Percentiles rank a stretch among this genome's conserved stretches.
Conservation (phyloP, 305 asterid species). For the Fraxinus platypoda region DNA sequence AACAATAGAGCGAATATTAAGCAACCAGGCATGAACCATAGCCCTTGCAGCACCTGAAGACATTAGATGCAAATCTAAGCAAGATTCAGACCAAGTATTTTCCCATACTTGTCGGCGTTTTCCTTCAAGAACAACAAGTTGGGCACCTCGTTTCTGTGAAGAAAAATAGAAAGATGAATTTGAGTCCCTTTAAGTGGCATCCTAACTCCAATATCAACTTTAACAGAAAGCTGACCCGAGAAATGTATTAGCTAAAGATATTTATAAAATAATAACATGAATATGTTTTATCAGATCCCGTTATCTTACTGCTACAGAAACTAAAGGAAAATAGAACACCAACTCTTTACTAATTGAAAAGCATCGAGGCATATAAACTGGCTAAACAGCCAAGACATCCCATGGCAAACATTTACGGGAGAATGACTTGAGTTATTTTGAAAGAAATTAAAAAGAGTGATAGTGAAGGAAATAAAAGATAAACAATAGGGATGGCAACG, state of each 20-base stretch:
- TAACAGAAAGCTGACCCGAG: not conserved
- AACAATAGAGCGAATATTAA: constrained; percentile 64
- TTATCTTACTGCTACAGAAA: not conserved
- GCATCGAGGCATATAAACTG: not conserved
- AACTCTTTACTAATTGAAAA: not conserved
- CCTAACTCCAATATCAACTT: not conserved
- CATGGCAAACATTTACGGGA: not conserved
- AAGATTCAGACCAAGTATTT: constrained; percentile 70
- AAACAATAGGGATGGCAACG: too few relatives aligned
- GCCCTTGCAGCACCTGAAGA: constrained; percentile 86
- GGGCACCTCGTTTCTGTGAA: constrained; percentile 79
- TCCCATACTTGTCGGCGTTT: constrained; percentile 88
- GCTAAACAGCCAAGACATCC: not conserved
- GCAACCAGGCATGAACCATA: constrained; percentile 69
- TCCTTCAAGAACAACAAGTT: constrained; percentile 86
- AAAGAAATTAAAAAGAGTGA: not conserved
- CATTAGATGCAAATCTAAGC: constrained; percentile 93
- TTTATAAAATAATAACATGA: not conserved
- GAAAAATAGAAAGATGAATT: constrained; percentile 1
- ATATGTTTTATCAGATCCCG: not conserved
- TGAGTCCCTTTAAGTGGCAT: not conserved
- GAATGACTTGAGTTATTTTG: not conserved
- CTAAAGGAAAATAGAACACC: not conserved
- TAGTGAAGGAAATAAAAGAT: not conserved
- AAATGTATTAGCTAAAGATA: not conserved